Evolutionary conservation across 139 green algal genomes (phyloP), one percentile per base, ranked within the genome.

Genomic region (Chlorella sp.): DNA sequence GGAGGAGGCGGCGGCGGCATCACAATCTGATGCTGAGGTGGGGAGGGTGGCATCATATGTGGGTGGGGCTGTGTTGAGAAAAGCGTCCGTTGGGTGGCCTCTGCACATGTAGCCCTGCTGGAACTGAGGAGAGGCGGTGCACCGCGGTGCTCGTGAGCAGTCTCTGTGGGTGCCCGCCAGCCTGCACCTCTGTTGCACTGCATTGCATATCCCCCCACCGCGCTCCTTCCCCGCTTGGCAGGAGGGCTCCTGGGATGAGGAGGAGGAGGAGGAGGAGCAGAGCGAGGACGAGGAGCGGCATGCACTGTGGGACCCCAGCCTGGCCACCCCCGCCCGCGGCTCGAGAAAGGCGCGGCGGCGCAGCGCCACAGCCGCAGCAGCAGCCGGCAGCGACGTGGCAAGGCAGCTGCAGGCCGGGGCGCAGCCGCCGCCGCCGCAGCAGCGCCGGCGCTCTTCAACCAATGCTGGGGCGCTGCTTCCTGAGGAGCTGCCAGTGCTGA

Each of bases 401-500:
- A 21, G 75, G 4, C 75, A 30, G 37, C 86, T 48, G 69, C 48
- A 11, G 48, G 30, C 57, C 26, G 11, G 32, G 53, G 32, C 81
- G 3, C 22, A 4, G 53, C 18, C 24, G 53, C 26, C 11, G 24
- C 30, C 3, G 37, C 86, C 48, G 66, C 42, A 16, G 69, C 86
- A 14, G 42, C 86, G 61, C 28, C 82, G 60, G 14, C 83, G 61
- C 60, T 87, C 83, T 61, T 79, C 68, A 37, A n/a, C 39, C 40
- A 12, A 39, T 73, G 42, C 40, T 48, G 2, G 81, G 53, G 15
- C 5, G 40, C 85, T 83, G 85, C 42, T 73, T 34, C 87, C 26
- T 1, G 68, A 81, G 85, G 93, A 95, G 83, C 79, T 82, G 73
- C 86, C 91, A 0, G 92, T 95, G 88, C 90, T 96, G 73, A 81